phyloP scores from a whole-genome alignment of 345 rosid species.

The Clarkia xantiana region DNA sequence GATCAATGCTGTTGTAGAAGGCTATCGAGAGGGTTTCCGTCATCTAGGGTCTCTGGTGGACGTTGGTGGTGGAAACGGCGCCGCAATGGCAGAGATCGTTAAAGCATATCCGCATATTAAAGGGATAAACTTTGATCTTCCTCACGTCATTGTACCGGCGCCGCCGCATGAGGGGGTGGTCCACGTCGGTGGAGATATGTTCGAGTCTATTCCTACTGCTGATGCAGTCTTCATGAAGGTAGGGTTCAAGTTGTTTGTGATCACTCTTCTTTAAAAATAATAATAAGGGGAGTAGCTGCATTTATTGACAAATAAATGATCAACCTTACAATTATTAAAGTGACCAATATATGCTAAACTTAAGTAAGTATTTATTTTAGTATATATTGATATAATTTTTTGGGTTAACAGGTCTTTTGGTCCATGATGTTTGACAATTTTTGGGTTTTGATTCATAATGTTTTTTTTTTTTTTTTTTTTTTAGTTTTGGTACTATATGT shows the following conservation, averaged over 20 bases:
- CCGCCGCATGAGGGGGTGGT: constrained; percentile 7
- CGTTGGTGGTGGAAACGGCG: constrained; percentile 17
- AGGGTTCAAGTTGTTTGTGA: not conserved
- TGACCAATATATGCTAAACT: too few relatives aligned
- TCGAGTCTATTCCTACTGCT: constrained; percentile 13
- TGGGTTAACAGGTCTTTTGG: too few relatives aligned
- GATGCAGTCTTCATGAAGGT: constrained; percentile 17
- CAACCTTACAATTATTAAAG: too few relatives aligned
- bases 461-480: too few relatives aligned
- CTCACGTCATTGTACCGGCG: constrained; percentile 13
- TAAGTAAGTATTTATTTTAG: too few relatives aligned
- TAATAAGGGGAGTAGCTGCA: too few relatives aligned
- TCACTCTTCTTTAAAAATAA: too few relatives aligned
- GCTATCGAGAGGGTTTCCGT: constrained; percentile 7
- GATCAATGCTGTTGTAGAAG: constrained; percentile 2
- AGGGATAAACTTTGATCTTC: constrained; percentile 16
- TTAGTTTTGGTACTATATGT: too few relatives aligned
- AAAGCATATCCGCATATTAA: constrained; percentile 7
- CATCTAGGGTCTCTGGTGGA: constrained; percentile 7
- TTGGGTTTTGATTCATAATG: too few relatives aligned
- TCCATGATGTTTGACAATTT: too few relatives aligned
- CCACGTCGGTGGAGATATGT: constrained; percentile 17
- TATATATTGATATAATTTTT: too few relatives aligned
- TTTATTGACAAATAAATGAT: too few relatives aligned
- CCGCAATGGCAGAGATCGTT: constrained; percentile 5